A percentile compares a stretch with the other conserved stretches of the same genome.
Conservation (phyloP, 73 alveolate species). For the Symbiodinium pilosum region DNA sequence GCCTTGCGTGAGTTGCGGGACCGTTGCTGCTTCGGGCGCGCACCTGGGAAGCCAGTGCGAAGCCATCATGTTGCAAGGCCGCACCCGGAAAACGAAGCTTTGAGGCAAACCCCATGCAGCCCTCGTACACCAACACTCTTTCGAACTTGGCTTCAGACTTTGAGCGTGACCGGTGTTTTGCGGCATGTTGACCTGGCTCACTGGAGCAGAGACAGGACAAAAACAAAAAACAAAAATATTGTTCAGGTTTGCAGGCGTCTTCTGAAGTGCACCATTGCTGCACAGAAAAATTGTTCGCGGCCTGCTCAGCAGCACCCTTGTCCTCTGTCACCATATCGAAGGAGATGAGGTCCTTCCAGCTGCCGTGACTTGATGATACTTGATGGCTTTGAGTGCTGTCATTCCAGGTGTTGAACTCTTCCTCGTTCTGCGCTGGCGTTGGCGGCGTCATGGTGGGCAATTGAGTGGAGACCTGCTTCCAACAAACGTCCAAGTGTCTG, state of each 20-base stretch:
- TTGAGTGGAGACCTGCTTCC: conserved; percentile 15
- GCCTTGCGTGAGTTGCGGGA: background rate
- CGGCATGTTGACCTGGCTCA: background rate
- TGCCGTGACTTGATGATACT: background rate
- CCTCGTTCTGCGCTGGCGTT: background rate
- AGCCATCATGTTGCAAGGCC: background rate
- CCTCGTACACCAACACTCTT: no score
- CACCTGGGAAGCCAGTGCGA: no score
- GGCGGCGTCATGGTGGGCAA: background rate
- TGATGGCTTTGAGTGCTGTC: no score
- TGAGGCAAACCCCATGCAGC: no score
- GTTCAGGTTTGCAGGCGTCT: no score
- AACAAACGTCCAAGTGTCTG: no score
- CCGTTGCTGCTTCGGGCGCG: conserved; percentile 1
- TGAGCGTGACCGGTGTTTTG: background rate
- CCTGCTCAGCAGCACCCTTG: no score
- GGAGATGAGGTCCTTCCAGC: background rate
- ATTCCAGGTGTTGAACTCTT: background rate
- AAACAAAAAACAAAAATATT: no score
- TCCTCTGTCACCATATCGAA: background rate
- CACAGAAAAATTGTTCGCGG: no score
- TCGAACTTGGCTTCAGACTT: background rate
- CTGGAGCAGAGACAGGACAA: no score
- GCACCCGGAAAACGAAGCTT: no score
- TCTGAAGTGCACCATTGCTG: no score